These are phyloP conservation scores for Paramecium biaurelia DNA, from an alignment of 73 alveolate genomes.

Conservation along the genomic window DNA sequence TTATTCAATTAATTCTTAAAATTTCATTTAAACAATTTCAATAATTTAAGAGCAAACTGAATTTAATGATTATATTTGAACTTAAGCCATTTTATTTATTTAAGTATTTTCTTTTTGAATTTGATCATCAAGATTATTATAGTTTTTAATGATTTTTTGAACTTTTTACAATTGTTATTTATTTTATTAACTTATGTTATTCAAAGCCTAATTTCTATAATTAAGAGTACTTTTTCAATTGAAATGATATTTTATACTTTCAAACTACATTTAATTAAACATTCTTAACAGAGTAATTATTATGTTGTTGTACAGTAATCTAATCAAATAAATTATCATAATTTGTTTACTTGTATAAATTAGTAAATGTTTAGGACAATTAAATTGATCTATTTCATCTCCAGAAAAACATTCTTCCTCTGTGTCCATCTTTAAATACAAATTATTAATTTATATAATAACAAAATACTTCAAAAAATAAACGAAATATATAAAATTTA, in stretches of 20 bases:
- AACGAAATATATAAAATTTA: no score
- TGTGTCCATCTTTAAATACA: slow-evolving; percentile 18
- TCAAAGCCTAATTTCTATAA: background rate
- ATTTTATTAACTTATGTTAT: background rate
- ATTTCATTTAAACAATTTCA: background rate
- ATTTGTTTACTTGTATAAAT: slow-evolving; percentile 4
- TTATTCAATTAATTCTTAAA: background rate
- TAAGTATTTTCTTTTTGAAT: background rate
- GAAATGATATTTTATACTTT: background rate
- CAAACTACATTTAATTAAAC: slow-evolving; percentile 13
- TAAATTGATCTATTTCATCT: slow-evolving; percentile 31
- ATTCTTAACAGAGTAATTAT: background rate
- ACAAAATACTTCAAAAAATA: background rate
- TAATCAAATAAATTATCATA: background rate
- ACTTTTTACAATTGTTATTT: background rate
- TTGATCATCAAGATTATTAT: background rate
- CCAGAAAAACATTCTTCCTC: slow-evolving; percentile 54
- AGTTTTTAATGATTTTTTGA: slow-evolving; percentile 7
- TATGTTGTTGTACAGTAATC: slow-evolving; percentile 35
- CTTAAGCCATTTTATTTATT: background rate
- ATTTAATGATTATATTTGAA: background rate
- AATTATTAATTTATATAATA: background rate
- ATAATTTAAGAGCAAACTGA: background rate
- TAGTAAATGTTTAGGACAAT: slow-evolving; percentile 27
- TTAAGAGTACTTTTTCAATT: background rate